Evolutionary conservation across 768 basidiomycete genomes (phyloP).

Genomic region (Melanogaster broomeanus): DNA sequence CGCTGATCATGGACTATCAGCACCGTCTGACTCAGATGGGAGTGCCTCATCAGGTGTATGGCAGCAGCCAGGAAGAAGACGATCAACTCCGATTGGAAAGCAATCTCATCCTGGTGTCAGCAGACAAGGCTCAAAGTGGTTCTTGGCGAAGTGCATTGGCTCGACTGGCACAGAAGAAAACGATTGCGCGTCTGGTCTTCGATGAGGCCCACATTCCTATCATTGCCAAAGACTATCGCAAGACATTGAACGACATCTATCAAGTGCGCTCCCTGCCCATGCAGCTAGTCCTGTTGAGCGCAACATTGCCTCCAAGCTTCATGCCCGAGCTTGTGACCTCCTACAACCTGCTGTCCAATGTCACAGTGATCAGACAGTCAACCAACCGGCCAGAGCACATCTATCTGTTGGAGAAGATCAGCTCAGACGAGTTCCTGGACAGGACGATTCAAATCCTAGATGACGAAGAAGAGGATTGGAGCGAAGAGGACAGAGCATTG

Average conservation of each 20-base stretch:
- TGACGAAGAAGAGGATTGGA: rapidly evolving
- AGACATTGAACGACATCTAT: not conserved
- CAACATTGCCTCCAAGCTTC: conserved; percentile 11
- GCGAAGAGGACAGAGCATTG: not conserved
- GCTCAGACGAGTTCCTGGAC: not conserved
- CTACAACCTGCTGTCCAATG: conserved; percentile 5
- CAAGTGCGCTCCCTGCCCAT: not conserved
- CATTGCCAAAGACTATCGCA: conserved; percentile 9
- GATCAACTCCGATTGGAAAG: not conserved
- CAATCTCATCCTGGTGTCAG: conserved; percentile 9
- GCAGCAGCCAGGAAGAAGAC: not conserved
- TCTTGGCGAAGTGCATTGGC: conserved; percentile 11
- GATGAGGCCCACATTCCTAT: conserved; percentile 27
- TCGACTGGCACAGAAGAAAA: not conserved
- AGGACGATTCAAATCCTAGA: not conserved
- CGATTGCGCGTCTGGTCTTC: conserved; percentile 12
- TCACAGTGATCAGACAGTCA: not conserved
- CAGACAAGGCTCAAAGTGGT: not conserved
- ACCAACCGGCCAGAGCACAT: conserved; percentile 9
- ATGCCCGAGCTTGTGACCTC: not conserved
- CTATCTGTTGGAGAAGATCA: conserved; percentile 8
- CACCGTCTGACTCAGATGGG: too few species aligned
- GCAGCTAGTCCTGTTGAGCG: conserved; percentile 22
- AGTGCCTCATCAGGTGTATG: not conserved
- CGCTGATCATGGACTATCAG: too few species aligned